Evolutionary conservation across 2,329 filamentous ascomycete genomes (phyloP), one percentile per base, ranked within the genome.

Genomic region (Dothiorella sarmentorum): DNA sequence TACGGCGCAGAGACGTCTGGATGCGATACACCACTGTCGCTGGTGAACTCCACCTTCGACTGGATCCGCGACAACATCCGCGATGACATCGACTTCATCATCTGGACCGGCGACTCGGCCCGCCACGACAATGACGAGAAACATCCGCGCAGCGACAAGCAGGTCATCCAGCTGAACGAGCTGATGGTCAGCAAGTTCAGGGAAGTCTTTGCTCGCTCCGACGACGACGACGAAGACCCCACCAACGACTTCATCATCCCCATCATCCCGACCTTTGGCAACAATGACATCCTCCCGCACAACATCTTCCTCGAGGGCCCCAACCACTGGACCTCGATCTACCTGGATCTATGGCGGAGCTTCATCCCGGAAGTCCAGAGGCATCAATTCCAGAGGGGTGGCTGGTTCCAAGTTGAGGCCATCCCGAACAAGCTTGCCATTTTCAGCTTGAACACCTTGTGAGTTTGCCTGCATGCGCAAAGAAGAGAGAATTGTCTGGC

Each of bases 241-340:
- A 77, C 78, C 31, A 78, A 83, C 56, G 83, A 84, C 59, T 82
- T 91, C 60, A 73, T 80, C 11, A 82, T 97, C 3, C 93, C 94
- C 3, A 84, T 97, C 27, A 81, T 99, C 18, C 92, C 94, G 0
- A 97, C 87, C 0, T 87, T 97, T 65, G 94, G 94, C 61, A 99
- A 99, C 77, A 99, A 99, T 74, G 94, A 99, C 69, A 92, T 99
- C 60, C 84, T 97, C 61, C 94, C 94, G 1, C 94, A 99, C 76
- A 99, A 99, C 68, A 95, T 97, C 69, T 86, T 99, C 71, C 79
- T 85, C 40, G 80, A 84, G 1, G 94, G 93, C 0, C 94, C 94
- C 15, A 97, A 97, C 68, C 82, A 83, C 63, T 96, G 93, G 87
- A 89, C 96, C 0, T 83, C 83, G 60, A 81, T 81, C 45, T 97